Evolutionary conservation across 2,329 filamentous ascomycete species (phyloP), one percentile per base, ranked within the genome.

Genomic region (Exophiala viscosa): DNA sequence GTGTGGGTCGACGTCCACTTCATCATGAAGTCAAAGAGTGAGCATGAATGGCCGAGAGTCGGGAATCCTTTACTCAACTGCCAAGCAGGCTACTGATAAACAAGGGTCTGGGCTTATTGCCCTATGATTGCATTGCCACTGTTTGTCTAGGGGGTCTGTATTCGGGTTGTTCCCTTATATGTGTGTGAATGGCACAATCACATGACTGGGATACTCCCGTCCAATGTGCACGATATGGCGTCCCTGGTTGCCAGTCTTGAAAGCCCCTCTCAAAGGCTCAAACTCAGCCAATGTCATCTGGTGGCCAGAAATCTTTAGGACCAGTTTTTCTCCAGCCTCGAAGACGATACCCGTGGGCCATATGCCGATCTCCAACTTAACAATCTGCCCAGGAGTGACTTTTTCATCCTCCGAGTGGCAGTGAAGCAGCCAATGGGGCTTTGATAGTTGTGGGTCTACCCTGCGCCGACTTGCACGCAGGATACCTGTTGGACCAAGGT

Each of bases 271-370:
- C 7, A 49, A 35, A 3, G 32, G 10, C 14, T 15, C 14, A 18
- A 49, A 49, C 15, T 54, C 45, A 2, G 51, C 38, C 17, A 49
- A 23, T 14, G 13, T 45, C 15, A 43, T 38, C 17, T 31, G 11
- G 41, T 49, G 40, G 18, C 45, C 40, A 1, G 15, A 39, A 23
- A 54, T 15, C n/a, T 49, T 45, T 1, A 54, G 18, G 2, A 44
- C 14, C 18, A 49, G n/a, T 2, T 17, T 39, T 39, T 76, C 71
- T 0, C 70, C 74, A 3, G 64, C 68, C 2, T 76, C 73, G 58
- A 72, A 77, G 14, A 74, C 70, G 0, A 75, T 66, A 0, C 74
- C 74, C 66, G 73, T 71, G 0, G 69, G 67, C 74, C 73, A 77
- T 7, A 78, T 72, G 0, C 72, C 72, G 50, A 77, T 76, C 42